Evolutionary conservation across 495 filamentous ascomycete genomes (phyloP), one percentile per base, ranked within the genome.

Genomic region (Penicillium salamii): DNA sequence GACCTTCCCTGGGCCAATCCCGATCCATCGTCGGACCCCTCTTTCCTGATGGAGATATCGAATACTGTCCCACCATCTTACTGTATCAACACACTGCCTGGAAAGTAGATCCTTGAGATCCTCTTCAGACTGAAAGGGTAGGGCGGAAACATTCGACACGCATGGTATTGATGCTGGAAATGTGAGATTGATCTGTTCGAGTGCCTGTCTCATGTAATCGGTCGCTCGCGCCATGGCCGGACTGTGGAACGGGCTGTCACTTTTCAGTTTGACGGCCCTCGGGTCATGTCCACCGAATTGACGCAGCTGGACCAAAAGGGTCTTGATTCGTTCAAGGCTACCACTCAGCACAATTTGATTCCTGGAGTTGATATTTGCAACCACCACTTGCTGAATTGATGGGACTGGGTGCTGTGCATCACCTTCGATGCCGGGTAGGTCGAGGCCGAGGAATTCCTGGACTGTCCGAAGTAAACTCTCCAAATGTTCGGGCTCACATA

Each of bases 301-400:
- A 40, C 93, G 78, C 46, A 98, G 75, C 61, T 98, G 90, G 12
- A 90, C 84, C 18, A 96, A 68, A n/a, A 96, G 83, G 26, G 84
- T 84, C 56, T 85, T 86, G 62, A 97, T 96, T 47, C 83, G 76
- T 56, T 87, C 84, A 34, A 97, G 83, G 63, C 84, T 93, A 3
- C 93, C 93, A 54, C 86, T 91, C 28, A 98, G 74, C 46, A 98
- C 93, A 58, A 98, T 95, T 65, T 98, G 93, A 58, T 95, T 96
- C 68, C 89, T 93, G 55, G 82, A 86, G 68, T 98, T 98, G 68
- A 96, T 83, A 59, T 98, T 98, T 23, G 90, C 93, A 51, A 98
- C 90, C 43, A 86, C 76, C 46, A 98, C 90, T 65, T 95, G 87
- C 58, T 93, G 79, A 46, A 92, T 89, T 4, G 88, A 76, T 32